Base-by-base conservation (phyloP, 1,284 basidiomycete genomes). In the Pascua guehoae region DNA sequence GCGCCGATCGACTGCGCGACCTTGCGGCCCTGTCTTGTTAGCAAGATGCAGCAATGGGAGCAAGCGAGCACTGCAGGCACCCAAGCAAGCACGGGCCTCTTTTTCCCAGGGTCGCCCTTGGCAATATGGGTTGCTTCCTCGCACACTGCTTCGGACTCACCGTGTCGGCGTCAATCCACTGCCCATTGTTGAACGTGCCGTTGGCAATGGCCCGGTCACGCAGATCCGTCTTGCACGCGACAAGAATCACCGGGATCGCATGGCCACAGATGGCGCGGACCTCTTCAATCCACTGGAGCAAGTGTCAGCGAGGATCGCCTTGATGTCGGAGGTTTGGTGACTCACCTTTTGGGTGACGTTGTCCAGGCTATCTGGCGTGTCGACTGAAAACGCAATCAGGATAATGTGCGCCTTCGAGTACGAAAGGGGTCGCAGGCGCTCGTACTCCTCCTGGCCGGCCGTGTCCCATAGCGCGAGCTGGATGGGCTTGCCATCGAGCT, bases 331-430 rank as follows among this genome's bases (percentile, higher is more conserved):
- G 38, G 12, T 50, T 36, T 47, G 45, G 12, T 36, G 17, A 43
- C 79, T 62, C 69, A 88, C 91, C 84, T 98, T 97, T 62, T 88
- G 87, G 16, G 86, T 84, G 16, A 98, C 94, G 78, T 98, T 98
- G 66, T 98, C 95, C 60, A 98, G 81, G 49, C 91, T 95, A 79
- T 98, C 95, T 36, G 92, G 93, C 17, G 93, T 93, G 78, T 98
- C 95, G 72, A 98, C 87, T 47, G 91, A 85, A 72, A 95, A 98
- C 18, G 93, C 94, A 71, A 98, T 98, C 64, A 98, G 84, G 75
- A 98, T 97, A 70, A 98, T 91, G 78, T 98, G 95, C 54, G 95
- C 95, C 81, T 96, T 92, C 49, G 93, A 93, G 78, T 98, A 98
- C 32, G 92, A 96, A 74, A 98, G 85, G 38, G 94, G 94, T 63